Conservation (phyloP, 345 rosid genomes). For the Lepidium africanum region DNA sequence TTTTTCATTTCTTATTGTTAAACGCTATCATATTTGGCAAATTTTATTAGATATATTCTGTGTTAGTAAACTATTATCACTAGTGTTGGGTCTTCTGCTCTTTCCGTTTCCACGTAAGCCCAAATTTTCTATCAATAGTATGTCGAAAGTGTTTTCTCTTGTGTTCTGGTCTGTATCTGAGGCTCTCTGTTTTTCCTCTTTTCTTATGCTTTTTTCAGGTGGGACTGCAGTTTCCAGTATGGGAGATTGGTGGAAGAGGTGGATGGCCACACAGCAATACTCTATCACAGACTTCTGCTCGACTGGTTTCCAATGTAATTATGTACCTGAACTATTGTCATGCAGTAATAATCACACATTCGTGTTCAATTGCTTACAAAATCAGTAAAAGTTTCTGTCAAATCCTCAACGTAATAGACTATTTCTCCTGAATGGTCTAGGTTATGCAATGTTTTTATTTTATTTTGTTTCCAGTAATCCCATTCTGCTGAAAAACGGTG, state of each 20-base stretch:
- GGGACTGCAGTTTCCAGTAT: constrained; percentile 95
- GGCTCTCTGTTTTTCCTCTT: background rate
- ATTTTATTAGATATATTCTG: background rate
- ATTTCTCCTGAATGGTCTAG: background rate
- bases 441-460: background rate
- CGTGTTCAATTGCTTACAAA: background rate
- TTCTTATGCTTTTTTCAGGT: constrained; percentile 45
- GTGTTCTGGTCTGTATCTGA: constrained; percentile 10
- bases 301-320: constrained; percentile 93
- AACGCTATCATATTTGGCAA: background rate
- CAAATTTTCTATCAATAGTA: background rate
- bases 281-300: constrained; percentile 91
- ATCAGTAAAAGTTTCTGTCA: background rate
- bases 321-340: background rate
- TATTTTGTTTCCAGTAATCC: background rate
- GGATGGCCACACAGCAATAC: constrained; percentile 97
- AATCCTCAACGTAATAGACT: background rate
- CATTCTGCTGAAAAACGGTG: background rate
- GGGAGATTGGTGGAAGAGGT: constrained; percentile 99
- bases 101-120: background rate
- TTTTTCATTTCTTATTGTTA: background rate
- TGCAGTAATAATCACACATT: background rate
- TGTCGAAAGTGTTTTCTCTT: background rate
- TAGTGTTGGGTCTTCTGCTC: background rate
- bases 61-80: background rate